Base-by-base conservation (phyloP, 164 flowering plant species). In the Aristolochia contorta region DNA sequence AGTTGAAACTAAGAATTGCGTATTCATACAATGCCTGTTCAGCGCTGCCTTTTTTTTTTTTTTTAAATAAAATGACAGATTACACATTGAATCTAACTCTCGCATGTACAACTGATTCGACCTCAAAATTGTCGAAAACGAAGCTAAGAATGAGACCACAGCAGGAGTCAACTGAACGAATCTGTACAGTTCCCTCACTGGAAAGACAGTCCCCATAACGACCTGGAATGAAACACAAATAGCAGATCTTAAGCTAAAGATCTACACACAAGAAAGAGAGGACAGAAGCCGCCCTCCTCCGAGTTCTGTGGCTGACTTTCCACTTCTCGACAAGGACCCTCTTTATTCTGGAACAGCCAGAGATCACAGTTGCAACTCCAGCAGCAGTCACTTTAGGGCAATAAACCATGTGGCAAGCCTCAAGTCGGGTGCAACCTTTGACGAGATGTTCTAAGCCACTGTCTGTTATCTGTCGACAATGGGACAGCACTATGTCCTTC, bases 381-480 rank as follows among this genome's bases (percentile, higher is more conserved):
- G 78, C 82, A 16, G 86, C 64, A 54, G 95, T 87, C 32, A 91
- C 75, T 4, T 77, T 71, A 0, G 83, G 89, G 71, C 98, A 91
- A 58, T 85, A 89, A 4, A 85, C 96, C 86, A 89, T 81, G 70
- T 87, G 91, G 72, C 95, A 89, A 25, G 86, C 65, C 71, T 89
- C 95, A 15, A 91, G 81, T 60, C 65, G 45, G 16, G 70, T 61
- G 73, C 93, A 89, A 15, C 65, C 78, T 25, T 67, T 73, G 0
- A 77, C 93, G 4, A 89, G 91, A 75, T 89, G 84, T 58, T 75
- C 53, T 24, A 92, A 60, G 22, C 98, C 95, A 2, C 72, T 74
- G 59, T 92, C 96, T 3, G 88, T 82, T 64, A 92, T 74, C 61
- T 77, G 75, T 21, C 78, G 79, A 71, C 96, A 92, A 69, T 89